phyloP scores from a whole-genome alignment of 2,329 filamentous ascomycete species.

The Xylaria sp. region DNA sequence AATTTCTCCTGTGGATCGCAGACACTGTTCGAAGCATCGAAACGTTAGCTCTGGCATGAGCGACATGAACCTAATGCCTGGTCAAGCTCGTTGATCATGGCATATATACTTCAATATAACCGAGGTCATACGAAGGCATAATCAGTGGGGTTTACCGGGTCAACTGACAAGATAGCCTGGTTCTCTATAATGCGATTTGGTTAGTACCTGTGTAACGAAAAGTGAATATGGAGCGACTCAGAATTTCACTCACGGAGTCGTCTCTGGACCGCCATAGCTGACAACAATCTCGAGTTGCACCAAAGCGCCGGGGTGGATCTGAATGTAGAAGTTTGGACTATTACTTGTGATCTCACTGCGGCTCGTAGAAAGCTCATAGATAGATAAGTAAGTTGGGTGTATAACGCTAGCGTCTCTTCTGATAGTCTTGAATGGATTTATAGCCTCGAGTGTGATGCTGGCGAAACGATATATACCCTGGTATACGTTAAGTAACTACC shows the following conservation, averaged over 20 bases:
- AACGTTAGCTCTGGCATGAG: slow-evolving; percentile 31
- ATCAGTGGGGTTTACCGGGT: not conserved
- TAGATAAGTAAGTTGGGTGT: not conserved
- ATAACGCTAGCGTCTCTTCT: not conserved
- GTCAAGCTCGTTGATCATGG: not conserved
- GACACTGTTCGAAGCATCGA: slow-evolving; percentile 67
- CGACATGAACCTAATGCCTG: not conserved
- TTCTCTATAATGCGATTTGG: slow-evolving; percentile 52
- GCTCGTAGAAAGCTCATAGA: slow-evolving; percentile 27
- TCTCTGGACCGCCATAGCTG: slow-evolving; percentile 40
- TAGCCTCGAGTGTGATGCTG: slow-evolving; percentile 1
- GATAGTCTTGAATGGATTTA: not conserved
- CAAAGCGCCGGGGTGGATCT: slow-evolving; percentile 10
- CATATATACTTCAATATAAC: not conserved
- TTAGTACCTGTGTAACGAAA: slow-evolving; percentile 32
- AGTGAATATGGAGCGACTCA: not conserved
- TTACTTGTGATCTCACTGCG: slow-evolving; percentile 12
- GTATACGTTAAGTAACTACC: too few relatives aligned
- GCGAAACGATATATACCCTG: not conserved
- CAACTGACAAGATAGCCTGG: slow-evolving; percentile 62
- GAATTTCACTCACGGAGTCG: slow-evolving; percentile 42
- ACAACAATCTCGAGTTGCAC: slow-evolving; percentile 35
- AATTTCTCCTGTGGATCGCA: slow-evolving; percentile 98
- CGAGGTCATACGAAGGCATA: not conserved
- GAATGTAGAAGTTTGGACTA: slow-evolving; percentile 3